Conservation (phyloP, 371 early-diverging fungal species). For the Mortierella sp. region DNA sequence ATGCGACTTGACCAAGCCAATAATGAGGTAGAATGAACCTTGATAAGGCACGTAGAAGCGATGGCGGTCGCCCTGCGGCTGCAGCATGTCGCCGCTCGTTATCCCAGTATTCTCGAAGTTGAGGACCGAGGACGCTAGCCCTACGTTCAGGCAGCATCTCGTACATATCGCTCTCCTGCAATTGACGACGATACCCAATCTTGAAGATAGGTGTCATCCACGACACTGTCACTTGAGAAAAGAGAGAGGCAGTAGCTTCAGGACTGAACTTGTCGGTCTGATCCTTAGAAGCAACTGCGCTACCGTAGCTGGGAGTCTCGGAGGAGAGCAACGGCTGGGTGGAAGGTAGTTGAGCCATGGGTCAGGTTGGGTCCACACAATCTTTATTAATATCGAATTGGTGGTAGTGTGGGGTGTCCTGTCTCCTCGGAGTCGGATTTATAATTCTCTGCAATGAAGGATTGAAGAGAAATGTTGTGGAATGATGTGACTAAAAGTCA, state of each 20-base stretch:
- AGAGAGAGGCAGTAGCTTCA: conserved; percentile 35
- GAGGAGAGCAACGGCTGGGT: conserved; percentile 13
- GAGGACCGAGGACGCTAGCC: conserved; percentile 24
- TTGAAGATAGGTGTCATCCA: conserved; percentile 55
- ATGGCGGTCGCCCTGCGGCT: conserved; percentile 15
- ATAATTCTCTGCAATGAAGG: too few species aligned
- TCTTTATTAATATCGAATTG: neutral
- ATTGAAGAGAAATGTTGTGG: too few species aligned
- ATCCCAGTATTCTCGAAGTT: conserved; percentile 27
- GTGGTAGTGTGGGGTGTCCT: too few species aligned
- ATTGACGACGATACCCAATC: conserved; percentile 51
- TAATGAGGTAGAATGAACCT: conserved; percentile 28
- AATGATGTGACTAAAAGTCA: too few species aligned
- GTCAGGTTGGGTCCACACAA: too few species aligned
- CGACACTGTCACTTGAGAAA: conserved; percentile 27
- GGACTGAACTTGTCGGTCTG: conserved; percentile 19
- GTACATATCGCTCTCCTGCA: conserved; percentile 58
- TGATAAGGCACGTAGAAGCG: conserved; percentile 22
- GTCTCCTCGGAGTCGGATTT: too few species aligned
- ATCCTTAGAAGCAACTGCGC: neutral
- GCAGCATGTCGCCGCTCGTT: conserved; percentile 21
- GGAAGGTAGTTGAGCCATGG: neutral
- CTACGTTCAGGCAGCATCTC: conserved; percentile 38
- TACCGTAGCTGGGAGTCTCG: neutral
- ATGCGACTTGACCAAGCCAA: conserved; percentile 23